Conservation (phyloP, 2,329 filamentous ascomycete species). For the Calonectria pseudoreteaudii region DNA sequence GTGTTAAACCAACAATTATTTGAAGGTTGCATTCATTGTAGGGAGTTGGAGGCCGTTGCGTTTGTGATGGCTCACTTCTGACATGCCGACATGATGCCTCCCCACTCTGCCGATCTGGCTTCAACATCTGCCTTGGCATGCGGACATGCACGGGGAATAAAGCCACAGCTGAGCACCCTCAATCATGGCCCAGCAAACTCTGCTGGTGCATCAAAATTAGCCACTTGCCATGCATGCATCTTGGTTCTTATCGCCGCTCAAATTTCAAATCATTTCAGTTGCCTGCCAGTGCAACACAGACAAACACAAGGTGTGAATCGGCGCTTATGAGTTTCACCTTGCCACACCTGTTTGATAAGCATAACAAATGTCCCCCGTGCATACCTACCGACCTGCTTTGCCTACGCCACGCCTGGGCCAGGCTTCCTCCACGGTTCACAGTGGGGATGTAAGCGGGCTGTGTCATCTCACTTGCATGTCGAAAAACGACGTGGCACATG, state of each 20-base stretch:
- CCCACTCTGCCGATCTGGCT: neutral
- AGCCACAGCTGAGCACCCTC: neutral
- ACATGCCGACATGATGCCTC: neutral
- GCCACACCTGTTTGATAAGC: neutral
- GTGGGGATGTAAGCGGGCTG: slow-evolving; percentile 1
- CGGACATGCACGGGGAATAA: neutral
- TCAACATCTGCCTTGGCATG: neutral
- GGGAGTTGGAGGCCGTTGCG: neutral
- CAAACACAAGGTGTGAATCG: no score
- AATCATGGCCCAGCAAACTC: neutral
- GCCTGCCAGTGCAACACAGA: neutral
- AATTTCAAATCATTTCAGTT: neutral
- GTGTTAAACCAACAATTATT: no score
- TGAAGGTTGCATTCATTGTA: no score
- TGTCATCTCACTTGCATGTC: neutral
- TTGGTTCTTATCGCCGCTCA: neutral
- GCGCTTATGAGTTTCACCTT: neutral
- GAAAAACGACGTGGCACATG: neutral
- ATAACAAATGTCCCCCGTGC: neutral
- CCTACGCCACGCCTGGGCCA: neutral
- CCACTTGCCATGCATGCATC: neutral
- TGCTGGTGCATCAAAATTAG: neutral
- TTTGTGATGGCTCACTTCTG: neutral
- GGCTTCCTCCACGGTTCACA: neutral
- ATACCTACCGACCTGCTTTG: no score